phyloP scores from a whole-genome alignment of 192 early-diverging fungal species.

The Endogone sp. region DNA sequence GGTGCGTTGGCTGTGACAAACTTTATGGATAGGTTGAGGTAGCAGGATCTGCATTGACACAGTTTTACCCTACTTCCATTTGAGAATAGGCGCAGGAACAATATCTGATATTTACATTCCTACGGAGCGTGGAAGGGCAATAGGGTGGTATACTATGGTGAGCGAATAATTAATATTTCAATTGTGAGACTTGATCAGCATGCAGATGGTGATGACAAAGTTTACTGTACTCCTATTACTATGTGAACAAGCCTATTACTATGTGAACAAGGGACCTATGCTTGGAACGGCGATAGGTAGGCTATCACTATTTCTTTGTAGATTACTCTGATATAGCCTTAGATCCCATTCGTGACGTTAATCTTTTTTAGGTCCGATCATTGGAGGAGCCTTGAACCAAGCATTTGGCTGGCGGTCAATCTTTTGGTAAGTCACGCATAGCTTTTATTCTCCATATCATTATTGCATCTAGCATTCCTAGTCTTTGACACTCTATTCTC shows the following conservation, averaged over 20 bases:
- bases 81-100: slow-evolving; percentile 26
- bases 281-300: slow-evolving; percentile 28
- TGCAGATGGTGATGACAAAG: neutral
- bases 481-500: neutral
- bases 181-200: neutral
- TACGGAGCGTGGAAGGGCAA: slow-evolving; percentile 24
- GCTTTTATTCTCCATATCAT: neutral
- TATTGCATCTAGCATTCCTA: neutral
- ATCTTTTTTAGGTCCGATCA: slow-evolving; percentile 14
- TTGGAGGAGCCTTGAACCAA: slow-evolving; percentile 33
- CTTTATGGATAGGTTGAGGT: no score
- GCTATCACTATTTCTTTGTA: neutral
- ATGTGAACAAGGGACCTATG: slow-evolving; percentile 3
- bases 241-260: neutral
- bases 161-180: slow-evolving; percentile 2
- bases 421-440: slow-evolving; percentile 11
- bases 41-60: neutral
- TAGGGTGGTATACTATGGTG: slow-evolving; percentile 17
- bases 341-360: neutral
- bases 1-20: neutral
- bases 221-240: neutral
- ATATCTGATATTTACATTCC: slow-evolving; percentile 26
- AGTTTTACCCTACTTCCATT: neutral
- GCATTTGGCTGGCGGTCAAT: slow-evolving; percentile 32
- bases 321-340: neutral